phyloP scores from a whole-genome alignment of 805 yeast species.

The Cyberlindnera mycetangii region DNA sequence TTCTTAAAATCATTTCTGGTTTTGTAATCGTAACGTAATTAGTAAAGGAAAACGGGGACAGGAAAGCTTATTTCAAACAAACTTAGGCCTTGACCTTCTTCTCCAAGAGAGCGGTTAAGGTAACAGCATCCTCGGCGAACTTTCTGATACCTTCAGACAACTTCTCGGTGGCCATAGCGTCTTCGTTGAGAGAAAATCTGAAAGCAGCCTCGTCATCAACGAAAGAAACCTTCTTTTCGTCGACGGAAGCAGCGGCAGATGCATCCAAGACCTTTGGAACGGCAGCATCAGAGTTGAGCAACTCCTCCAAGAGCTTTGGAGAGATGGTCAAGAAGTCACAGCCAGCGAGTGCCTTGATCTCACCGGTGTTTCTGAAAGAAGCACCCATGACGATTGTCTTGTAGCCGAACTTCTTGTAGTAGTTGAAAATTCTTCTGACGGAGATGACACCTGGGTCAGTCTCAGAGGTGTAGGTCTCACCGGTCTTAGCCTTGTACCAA shows the following conservation, averaged over 20 bases:
- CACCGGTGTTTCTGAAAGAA: slow-evolving; percentile 96
- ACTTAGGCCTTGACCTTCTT: slow-evolving; percentile 45
- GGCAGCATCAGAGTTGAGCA: slow-evolving; percentile 69
- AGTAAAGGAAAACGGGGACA: neutral
- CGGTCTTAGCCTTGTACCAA: slow-evolving; percentile 95
- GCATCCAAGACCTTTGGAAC: slow-evolving; percentile 84
- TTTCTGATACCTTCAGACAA: slow-evolving; percentile 96
- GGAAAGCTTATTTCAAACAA: neutral
- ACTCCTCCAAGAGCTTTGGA: slow-evolving; percentile 87
- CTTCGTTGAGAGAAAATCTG: slow-evolving; percentile 91
- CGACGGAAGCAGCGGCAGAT: slow-evolving; percentile 51
- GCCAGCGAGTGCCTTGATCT: slow-evolving; percentile 96
- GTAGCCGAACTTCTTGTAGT: slow-evolving; percentile 96
- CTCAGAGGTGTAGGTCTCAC: slow-evolving; percentile 75
- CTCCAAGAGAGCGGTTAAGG: slow-evolving; percentile 67
- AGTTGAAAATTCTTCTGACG: slow-evolving; percentile 87
- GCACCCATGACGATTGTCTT: slow-evolving; percentile 99
- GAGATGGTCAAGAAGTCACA: slow-evolving; percentile 94
- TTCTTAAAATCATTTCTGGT: neutral
- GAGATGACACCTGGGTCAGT: slow-evolving; percentile 96
- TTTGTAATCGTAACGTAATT: slow-evolving; percentile 8
- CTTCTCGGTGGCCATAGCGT: slow-evolving; percentile 98
- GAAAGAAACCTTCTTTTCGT: slow-evolving; percentile 69
- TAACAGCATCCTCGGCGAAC: slow-evolving; percentile 89
- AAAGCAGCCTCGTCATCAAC: slow-evolving; percentile 84